phyloP scores from a whole-genome alignment of 2,329 filamentous ascomycete species.

The Apiospora hydei region DNA sequence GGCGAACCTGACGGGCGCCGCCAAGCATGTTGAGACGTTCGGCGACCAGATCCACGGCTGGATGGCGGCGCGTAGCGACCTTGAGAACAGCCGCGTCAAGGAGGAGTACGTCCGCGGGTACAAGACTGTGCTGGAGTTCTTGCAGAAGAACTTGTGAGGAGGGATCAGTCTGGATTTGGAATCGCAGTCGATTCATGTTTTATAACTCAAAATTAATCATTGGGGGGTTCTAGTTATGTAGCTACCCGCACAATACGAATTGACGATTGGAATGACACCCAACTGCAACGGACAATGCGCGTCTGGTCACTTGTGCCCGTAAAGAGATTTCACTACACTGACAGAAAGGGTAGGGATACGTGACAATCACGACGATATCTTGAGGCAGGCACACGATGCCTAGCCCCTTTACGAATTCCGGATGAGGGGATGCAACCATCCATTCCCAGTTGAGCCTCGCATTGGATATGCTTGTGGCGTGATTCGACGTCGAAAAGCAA shows the following conservation, averaged over 20 bases:
- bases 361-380: background rate
- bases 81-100: slow-evolving; percentile 63
- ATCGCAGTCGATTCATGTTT: background rate
- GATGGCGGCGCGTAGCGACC: slow-evolving; percentile 72
- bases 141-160: slow-evolving; percentile 54
- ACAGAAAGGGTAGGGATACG: too few relatives aligned
- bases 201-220: background rate
- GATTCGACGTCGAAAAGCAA: background rate
- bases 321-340: too few relatives aligned
- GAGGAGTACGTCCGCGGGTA: slow-evolving; percentile 70
- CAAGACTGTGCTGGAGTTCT: slow-evolving; percentile 65
- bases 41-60: slow-evolving; percentile 73
- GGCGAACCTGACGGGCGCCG: slow-evolving; percentile 54
- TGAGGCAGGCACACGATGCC: background rate
- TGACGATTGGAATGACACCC: background rate
- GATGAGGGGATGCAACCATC: background rate
- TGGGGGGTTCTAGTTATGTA: background rate
- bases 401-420: background rate
- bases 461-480: background rate
- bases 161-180: background rate
- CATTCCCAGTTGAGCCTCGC: background rate
- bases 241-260: background rate
- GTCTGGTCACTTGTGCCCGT: background rate
- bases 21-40: slow-evolving; percentile 72
- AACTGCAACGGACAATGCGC: background rate